Conservation (phyloP, 345 rosid genomes). For the Angophora floribunda region DNA sequence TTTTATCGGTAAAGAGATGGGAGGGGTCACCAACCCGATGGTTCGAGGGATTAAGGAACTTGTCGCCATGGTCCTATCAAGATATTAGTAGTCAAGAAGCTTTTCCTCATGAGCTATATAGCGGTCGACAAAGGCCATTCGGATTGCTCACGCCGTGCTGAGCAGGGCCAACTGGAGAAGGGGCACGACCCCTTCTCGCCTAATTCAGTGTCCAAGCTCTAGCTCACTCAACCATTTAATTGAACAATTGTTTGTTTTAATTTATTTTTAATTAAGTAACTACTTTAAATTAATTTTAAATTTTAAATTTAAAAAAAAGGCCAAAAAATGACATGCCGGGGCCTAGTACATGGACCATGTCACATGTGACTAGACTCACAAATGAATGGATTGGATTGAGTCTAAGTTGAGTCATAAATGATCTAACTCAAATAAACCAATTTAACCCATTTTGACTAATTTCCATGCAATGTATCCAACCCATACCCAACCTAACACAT, state of each 20-base stretch:
- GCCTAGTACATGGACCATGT: neutral
- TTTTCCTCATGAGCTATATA: neutral
- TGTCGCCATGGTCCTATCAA: neutral
- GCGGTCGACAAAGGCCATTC: too few species aligned
- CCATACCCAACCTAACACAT: too few species aligned
- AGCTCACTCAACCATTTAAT: neutral
- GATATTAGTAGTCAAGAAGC: neutral
- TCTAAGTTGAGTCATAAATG: too few species aligned
- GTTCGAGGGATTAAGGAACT: neutral
- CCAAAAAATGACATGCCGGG: neutral
- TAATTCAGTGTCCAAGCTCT: neutral
- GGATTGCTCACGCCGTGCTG: neutral
- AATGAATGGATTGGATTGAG: accelerated
- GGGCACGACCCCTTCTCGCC: neutral
- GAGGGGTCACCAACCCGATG: neutral
- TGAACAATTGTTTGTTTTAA: neutral
- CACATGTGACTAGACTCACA: neutral
- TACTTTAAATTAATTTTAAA: neutral
- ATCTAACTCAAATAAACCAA: neutral
- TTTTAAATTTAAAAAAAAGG: neutral
- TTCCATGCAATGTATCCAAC: neutral
- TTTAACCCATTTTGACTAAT: too few species aligned
- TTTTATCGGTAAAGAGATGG: neutral
- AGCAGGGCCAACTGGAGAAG: neutral
- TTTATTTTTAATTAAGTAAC: neutral